Evolutionary conservation across 192 early-diverging fungal genomes (phyloP), one percentile per base, ranked within the genome.

Genomic region (Phycomyces blakesleeanus): DNA sequence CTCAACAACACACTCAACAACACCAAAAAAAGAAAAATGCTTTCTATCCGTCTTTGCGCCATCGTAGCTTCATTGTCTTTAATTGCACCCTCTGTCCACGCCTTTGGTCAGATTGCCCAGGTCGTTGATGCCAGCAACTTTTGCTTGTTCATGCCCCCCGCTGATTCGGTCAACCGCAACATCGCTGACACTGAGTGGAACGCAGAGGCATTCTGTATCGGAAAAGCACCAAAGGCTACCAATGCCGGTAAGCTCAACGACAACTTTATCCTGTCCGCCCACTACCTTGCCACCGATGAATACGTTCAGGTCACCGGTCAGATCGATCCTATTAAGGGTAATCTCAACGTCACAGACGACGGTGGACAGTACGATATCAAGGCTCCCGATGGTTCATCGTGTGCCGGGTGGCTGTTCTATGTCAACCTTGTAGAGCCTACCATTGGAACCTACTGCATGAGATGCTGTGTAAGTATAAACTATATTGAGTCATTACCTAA

Each of bases 291-390:
- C 0, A 51, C 41, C 5, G 59, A 68, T 14, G 50, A 14, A 0
- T 83, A 77, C 18, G 77, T 83, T 10, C 82, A 83, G 59, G 63
- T 81, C 27, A 83, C 82, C 15, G 82, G 82, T 29, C 68, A 66
- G 18, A 81, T 83, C 11, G 69, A 83, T 51, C 55, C 60, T 16
- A 26, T 51, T 14, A 74, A 72, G 50, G 78, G 68, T n/a, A 65
- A 65, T 9, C 58, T 81, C 16, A 59, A 63, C 5, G 4, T 47
- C 8, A 68, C 42, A 21, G 82, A 83, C 54, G 76, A 73, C n/a
- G 82, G 82, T 24, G 82, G 82, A 59, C 82, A 81, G 57, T 76
- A 76, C 20, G 82, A 83, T 71, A 50, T 64, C 4, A 49, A 62
- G 3, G 75, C 82, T 3, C 82, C 82, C 39, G 51, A 54, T 5